phyloP scores from a whole-genome alignment of 345 rosid species.

The Camelina laxa region DNA sequence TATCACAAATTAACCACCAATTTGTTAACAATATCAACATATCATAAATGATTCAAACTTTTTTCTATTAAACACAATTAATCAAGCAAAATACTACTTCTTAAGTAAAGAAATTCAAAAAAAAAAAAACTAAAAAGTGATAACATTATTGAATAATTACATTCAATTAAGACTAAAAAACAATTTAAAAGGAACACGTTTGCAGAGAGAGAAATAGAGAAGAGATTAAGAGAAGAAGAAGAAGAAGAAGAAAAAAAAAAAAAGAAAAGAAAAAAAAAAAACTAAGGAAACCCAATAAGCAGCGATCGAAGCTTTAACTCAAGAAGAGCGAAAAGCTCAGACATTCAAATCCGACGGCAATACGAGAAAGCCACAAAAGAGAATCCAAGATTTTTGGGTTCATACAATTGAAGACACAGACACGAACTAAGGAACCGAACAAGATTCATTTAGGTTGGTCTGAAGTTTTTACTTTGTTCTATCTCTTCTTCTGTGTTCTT shows the following conservation, averaged over 20 bases:
- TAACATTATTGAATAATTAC: neutral
- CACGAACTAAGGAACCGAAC: conserved; percentile 34
- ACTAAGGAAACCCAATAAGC: conserved; percentile 49
- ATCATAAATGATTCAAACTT: neutral
- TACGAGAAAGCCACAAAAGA: conserved; percentile 27
- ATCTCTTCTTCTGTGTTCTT: conserved; percentile 16
- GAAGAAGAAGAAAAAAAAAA: conserved; percentile 13
- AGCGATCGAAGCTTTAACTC: conserved; percentile 59
- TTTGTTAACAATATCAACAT: neutral
- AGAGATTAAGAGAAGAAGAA: neutral
- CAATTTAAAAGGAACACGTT: conserved; percentile 30
- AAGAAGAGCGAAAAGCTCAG: conserved; percentile 47
- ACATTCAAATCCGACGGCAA: conserved; percentile 49
- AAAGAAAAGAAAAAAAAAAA: conserved; percentile 26
- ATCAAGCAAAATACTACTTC: neutral
- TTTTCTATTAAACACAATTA: neutral
- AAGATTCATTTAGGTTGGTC: conserved; percentile 44
- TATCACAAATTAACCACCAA: no score
- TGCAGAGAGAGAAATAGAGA: conserved; percentile 32
- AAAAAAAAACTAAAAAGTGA: neutral
- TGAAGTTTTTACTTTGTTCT: conserved; percentile 26
- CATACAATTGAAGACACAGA: conserved; percentile 33
- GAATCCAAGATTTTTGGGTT: conserved; percentile 15
- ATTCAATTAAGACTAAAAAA: conserved; percentile 14
- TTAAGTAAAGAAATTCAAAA: neutral